phyloP scores from a whole-genome alignment of 768 basidiomycete species.

The Suillus plorans region DNA sequence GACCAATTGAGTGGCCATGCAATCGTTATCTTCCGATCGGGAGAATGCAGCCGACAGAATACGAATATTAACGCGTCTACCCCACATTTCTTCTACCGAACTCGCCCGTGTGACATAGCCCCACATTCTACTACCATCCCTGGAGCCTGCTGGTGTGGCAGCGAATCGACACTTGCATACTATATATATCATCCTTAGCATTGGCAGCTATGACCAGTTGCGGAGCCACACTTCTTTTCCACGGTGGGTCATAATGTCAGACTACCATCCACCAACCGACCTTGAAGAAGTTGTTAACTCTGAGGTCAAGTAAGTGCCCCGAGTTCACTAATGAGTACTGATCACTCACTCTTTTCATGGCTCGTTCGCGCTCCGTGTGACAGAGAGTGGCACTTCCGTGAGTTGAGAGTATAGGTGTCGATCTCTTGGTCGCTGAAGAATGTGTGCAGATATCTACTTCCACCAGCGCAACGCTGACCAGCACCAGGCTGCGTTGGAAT shows the following conservation, averaged over 20 bases:
- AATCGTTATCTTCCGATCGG: too few species aligned
- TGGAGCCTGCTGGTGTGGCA: too few species aligned
- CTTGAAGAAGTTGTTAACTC: conserved; percentile 54
- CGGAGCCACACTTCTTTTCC: not conserved
- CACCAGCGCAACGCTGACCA: conserved; percentile 63
- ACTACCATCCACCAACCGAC: conserved; percentile 42
- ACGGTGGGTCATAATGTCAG: not conserved
- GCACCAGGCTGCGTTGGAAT: conserved; percentile 61
- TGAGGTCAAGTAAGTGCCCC: conserved; percentile 57
- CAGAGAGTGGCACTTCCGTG: conserved; percentile 84
- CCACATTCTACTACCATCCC: too few species aligned
- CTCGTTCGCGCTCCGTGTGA: not conserved
- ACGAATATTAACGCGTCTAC: too few species aligned
- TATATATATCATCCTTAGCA: not conserved
- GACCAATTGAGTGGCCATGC: too few species aligned
- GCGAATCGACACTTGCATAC: not conserved
- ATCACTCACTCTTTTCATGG: not conserved
- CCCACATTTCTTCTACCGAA: too few species aligned
- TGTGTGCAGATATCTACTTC: conserved; percentile 74
- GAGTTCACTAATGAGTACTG: not conserved
- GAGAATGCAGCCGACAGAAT: too few species aligned
- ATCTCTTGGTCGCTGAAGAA: not conserved
- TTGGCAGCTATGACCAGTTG: not conserved
- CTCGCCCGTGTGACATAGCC: too few species aligned
- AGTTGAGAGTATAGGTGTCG: conserved; percentile 19